Evolutionary conservation across 257 asterid species (phyloP).

Genomic region (Lycium barbarum): DNA sequence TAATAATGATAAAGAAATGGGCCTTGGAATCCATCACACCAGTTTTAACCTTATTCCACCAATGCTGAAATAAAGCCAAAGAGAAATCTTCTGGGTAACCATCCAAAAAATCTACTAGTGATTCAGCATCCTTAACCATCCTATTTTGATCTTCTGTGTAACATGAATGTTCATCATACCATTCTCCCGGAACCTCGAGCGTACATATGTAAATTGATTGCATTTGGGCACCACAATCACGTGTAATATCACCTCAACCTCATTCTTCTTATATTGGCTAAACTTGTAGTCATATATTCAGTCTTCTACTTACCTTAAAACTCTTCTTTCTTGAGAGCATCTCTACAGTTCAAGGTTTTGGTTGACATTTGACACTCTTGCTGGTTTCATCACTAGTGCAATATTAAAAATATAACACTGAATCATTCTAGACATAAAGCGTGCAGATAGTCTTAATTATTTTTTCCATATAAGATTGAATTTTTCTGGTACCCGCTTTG

Average conservation of each 20-base stretch:
- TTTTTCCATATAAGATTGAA: background rate
- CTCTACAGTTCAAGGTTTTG: background rate
- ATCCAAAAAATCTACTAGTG: no score
- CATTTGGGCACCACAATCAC: no score
- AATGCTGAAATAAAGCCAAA: no score
- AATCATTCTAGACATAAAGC: background rate
- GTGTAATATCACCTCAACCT: no score
- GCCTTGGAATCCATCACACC: background rate
- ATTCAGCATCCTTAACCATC: no score
- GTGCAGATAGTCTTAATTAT: slow-evolving; percentile 20
- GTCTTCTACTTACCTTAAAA: background rate
- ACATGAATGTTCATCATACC: no score
- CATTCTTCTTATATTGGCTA: background rate
- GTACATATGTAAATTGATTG: no score
- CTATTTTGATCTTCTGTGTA: no score
- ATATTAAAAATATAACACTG: background rate
- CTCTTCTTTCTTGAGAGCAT: background rate
- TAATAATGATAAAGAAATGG: background rate
- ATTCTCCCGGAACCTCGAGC: no score
- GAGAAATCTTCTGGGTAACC: no score
- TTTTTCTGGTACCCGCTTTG: background rate
- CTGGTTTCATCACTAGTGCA: background rate
- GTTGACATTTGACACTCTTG: background rate
- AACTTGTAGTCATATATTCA: background rate
- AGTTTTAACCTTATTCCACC: no score